Conservation (phyloP, 2,329 filamentous ascomycete species). For the Alternaria sp. region DNA sequence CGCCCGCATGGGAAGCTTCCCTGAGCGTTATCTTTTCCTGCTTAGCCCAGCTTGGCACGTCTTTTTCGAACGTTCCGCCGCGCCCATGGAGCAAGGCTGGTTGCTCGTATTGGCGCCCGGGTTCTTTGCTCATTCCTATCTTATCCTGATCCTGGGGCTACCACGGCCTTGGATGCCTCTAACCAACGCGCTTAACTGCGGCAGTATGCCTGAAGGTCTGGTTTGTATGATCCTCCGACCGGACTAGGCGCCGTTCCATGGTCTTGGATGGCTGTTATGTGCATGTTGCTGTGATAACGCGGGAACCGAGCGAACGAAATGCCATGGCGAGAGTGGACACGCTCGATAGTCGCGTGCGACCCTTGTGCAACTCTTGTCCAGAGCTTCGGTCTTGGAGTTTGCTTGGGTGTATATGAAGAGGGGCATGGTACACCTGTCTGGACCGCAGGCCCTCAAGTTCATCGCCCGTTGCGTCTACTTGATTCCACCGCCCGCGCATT, state of each 20-base stretch:
- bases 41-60: constrained; percentile 29
- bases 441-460: constrained; percentile 11
- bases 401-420: constrained; percentile 25
- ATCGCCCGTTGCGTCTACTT: constrained; percentile 7
- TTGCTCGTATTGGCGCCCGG: constrained; percentile 19
- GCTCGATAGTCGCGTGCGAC: constrained; percentile 15
- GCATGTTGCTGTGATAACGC: constrained; percentile 19
- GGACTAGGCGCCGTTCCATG: constrained; percentile 16
- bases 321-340: constrained; percentile 6
- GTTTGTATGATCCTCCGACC: constrained; percentile 16
- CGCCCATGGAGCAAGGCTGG: constrained; percentile 5
- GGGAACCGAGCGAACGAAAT: constrained; percentile 9
- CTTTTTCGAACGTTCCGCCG: constrained; percentile 27
- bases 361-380: constrained; percentile 19
- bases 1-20: constrained; percentile 18
- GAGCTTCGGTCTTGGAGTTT: constrained; percentile 10
- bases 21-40: constrained; percentile 23
- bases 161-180: constrained; percentile 26
- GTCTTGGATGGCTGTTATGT: constrained; percentile 12
- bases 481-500: background rate
- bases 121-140: constrained; percentile 26
- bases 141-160: constrained; percentile 21
- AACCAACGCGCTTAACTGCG: constrained; percentile 28
- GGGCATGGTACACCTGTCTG: constrained; percentile 5
- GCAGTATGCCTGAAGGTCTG: constrained; percentile 10